Conservation (phyloP, 768 basidiomycete species). For the Boletus speciosus region DNA sequence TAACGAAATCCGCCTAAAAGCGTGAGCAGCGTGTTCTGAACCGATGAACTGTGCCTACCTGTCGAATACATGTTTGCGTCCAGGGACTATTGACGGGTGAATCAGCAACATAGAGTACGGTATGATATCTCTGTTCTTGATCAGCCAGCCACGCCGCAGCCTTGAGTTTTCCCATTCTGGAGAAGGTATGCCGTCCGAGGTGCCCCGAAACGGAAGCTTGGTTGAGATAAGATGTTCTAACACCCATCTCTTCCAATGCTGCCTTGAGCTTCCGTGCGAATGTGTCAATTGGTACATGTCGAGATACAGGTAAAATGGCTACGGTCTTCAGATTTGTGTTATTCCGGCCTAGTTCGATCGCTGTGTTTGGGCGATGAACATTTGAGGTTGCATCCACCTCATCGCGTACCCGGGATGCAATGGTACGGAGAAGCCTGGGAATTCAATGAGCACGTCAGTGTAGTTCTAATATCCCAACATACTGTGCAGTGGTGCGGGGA, state of each 20-base stretch:
- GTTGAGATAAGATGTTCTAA: constrained; percentile 87
- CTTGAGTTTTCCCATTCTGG: constrained; percentile 95
- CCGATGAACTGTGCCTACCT: constrained; percentile 45
- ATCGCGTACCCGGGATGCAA: constrained; percentile 86
- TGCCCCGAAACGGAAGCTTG: constrained; percentile 91
- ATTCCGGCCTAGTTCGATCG: constrained; percentile 65
- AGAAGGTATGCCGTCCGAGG: constrained; percentile 93
- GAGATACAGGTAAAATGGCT: constrained; percentile 82
- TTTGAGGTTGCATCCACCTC: constrained; percentile 67
- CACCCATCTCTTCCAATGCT: constrained; percentile 91
- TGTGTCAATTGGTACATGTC: constrained; percentile 82
- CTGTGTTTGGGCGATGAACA: constrained; percentile 47
- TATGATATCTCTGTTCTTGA: constrained; percentile 89
- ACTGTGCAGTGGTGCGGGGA: constrained; percentile 84
- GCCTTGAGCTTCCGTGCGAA: constrained; percentile 87
- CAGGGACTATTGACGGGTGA: constrained; percentile 92
- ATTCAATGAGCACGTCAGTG: neutral
- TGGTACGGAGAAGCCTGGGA: constrained; percentile 72
- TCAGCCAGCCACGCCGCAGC: constrained; percentile 91
- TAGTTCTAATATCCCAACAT: constrained; percentile 19
- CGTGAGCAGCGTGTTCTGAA: constrained; percentile 7
- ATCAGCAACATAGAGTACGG: constrained; percentile 94
- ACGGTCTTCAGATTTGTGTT: constrained; percentile 93
- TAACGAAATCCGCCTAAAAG: constrained; percentile 80
- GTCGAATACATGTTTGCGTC: constrained; percentile 97